phyloP scores from a whole-genome alignment of 768 basidiomycete species.

The Crucibulum laeve region DNA sequence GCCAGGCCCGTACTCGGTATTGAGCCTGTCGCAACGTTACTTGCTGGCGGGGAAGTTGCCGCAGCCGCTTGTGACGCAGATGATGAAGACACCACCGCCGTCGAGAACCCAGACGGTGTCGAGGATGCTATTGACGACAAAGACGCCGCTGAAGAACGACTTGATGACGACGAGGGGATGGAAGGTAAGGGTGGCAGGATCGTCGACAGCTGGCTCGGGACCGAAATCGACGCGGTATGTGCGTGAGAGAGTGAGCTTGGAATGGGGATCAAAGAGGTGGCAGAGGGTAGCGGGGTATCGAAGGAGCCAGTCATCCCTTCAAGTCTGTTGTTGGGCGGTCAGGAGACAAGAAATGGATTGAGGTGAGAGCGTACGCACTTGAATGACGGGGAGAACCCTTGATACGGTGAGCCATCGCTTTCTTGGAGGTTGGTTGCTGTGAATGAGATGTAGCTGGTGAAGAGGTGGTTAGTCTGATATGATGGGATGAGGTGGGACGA shows the following conservation, averaged over 20 bases:
- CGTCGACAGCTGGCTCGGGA: constrained; percentile 22
- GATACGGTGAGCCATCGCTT: constrained; percentile 26
- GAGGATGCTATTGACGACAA: not conserved
- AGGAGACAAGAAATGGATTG: not conserved
- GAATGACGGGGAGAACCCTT: constrained; percentile 52
- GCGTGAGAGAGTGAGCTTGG: constrained; percentile 31
- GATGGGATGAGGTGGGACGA: constrained; percentile 1
- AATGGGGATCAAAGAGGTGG: constrained; percentile 39
- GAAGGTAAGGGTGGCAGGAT: constrained; percentile 27
- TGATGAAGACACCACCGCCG: not conserved
- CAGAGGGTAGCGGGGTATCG: constrained; percentile 40
- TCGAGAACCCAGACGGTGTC: not conserved
- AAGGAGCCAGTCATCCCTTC: constrained; percentile 59
- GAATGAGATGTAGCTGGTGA: constrained; percentile 60
- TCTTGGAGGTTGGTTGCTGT: constrained; percentile 28
- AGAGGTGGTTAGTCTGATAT: constrained; percentile 5
- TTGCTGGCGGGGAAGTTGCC: too few species aligned
- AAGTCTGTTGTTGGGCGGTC: constrained; percentile 34
- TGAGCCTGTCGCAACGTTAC: too few species aligned
- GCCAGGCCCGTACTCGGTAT: too few species aligned
- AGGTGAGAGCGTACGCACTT: constrained; percentile 28
- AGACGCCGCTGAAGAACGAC: not conserved
- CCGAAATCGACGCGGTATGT: constrained; percentile 20
- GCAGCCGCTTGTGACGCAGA: too few species aligned
- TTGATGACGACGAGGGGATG: constrained; percentile 13